Evolutionary conservation across 2,329 filamentous ascomycete species (phyloP).

Genomic region (Talaromyces sp.): DNA sequence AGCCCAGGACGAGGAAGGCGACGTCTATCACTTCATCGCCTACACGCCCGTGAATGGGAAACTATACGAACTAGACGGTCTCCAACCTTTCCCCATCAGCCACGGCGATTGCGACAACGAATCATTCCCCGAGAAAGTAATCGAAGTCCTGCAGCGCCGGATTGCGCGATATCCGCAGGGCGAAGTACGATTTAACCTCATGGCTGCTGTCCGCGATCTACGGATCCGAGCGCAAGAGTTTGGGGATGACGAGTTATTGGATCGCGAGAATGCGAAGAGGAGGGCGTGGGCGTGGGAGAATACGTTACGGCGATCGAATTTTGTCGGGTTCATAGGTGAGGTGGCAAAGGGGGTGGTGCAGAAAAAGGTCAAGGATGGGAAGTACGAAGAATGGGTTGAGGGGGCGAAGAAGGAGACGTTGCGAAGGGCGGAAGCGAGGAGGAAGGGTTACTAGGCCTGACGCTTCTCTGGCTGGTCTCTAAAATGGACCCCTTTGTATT

Average conservation of each 20-base stretch:
- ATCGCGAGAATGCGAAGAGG: constrained; percentile 77
- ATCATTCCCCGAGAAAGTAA: constrained; percentile 74
- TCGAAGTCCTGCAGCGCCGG: constrained; percentile 79
- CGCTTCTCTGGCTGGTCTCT: neutral
- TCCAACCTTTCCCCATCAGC: constrained; percentile 87
- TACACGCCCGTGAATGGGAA: constrained; percentile 77
- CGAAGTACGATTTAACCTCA: constrained; percentile 93
- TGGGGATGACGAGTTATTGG: constrained; percentile 74
- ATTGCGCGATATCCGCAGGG: constrained; percentile 78
- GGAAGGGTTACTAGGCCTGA: constrained; percentile 17
- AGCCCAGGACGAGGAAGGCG: constrained; percentile 66
- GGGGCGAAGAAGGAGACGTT: constrained; percentile 52
- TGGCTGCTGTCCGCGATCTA: constrained; percentile 86
- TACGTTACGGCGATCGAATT: constrained; percentile 84
- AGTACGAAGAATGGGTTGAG: constrained; percentile 77
- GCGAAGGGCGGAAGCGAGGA: constrained; percentile 37
- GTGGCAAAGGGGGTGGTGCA: constrained; percentile 81
- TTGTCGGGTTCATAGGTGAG: constrained; percentile 91
- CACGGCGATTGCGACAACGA: constrained; percentile 71
- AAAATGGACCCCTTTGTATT: neutral
- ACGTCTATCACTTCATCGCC: constrained; percentile 96
- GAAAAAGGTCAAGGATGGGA: constrained; percentile 62
- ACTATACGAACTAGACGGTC: constrained; percentile 90
- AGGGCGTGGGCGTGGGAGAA: constrained; percentile 93
- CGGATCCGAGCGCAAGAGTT: constrained; percentile 72